Evolutionary conservation across 352 stramenopile genomes (phyloP), one percentile per base, ranked within the genome.

Genomic region (Globisporangium orthogonon): DNA sequence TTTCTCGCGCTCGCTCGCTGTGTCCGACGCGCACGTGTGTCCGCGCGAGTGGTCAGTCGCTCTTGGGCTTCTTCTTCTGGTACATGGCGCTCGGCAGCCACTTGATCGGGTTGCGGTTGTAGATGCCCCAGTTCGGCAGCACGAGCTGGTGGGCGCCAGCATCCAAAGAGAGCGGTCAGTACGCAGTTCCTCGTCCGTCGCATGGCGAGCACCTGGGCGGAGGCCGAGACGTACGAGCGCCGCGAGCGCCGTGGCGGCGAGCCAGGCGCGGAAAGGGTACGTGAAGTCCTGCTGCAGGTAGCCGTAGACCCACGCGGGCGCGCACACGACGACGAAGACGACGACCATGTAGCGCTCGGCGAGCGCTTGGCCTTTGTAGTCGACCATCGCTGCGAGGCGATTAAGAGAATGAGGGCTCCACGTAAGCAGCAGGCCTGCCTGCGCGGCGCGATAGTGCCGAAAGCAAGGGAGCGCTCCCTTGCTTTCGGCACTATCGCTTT

Each of bases 21-120:
- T 17, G 11, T 3, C 37, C 23, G 23, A 23, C 23, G 23, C 23
- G 23, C 23, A 23, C 23, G 23, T 23, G 23, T 23, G 23, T 23
- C 23, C 23, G 23, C 23, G 23, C 23, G 23, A 5, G 37, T 13
- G 5, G 18, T 63, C 45, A 65, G 63, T 66, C 44, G 52, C 49
- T 53, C 72, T 86, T 65, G 43, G 66, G 68, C 60, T 81, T 83
- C 60, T 79, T 83, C 62, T 79, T 80, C 53, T 83, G 70, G 67
- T 89, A 88, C 79, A 89, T 91, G 55, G 78, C 69, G 60, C 75
- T 91, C 17, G 82, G 57, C 49, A 79, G 66, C 84, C 84, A 94
- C 69, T 90, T 80, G 66, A 94, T 87, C 18, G 80, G 78, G 58
- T 92, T 73, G 51, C 75, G 76, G 64, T 92, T 94, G 76, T 88